Percentiles rank a stretch among this genome's conserved stretches.
Evolutionary conservation across 2,329 filamentous ascomycete species (phyloP).

Genomic region (Ophiostoma tasmaniense): DNA sequence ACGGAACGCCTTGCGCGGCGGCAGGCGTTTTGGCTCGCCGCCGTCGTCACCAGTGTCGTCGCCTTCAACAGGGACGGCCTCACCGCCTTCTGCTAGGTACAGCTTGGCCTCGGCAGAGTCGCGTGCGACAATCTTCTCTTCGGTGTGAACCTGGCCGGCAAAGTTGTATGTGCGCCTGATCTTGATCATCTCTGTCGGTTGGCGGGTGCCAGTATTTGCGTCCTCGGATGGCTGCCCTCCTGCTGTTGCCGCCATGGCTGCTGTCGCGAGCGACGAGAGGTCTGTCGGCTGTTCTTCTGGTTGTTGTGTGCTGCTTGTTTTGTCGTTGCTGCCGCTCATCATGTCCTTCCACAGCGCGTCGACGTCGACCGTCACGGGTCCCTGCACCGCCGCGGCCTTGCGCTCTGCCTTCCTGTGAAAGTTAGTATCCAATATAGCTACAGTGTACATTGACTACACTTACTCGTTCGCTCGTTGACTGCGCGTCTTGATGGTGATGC

Average conservation of each 20-base stretch:
- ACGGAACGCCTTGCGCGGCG: slow-evolving; percentile 48
- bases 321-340: slow-evolving; percentile 31
- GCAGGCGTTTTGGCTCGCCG: slow-evolving; percentile 33
- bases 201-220: background rate
- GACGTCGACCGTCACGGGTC: slow-evolving; percentile 61
- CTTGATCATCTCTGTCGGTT: slow-evolving; percentile 41
- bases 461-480: slow-evolving; percentile 56
- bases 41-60: slow-evolving; percentile 25
- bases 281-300: background rate
- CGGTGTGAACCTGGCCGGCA: slow-evolving; percentile 61
- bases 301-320: background rate
- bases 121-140: slow-evolving; percentile 59
- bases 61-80: slow-evolving; percentile 24
- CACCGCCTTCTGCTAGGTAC: slow-evolving; percentile 47
- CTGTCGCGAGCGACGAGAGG: slow-evolving; percentile 14
- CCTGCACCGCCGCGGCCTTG: slow-evolving; percentile 42
- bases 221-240: background rate
- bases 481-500: slow-evolving; percentile 62
- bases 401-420: slow-evolving; percentile 46
- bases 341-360: slow-evolving; percentile 63
- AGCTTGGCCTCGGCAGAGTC: slow-evolving; percentile 59
- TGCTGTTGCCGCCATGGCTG: slow-evolving; percentile 11
- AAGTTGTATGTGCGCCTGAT: slow-evolving; percentile 69
- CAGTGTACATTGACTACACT: slow-evolving; percentile 27
- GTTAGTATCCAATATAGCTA: background rate